phyloP scores from a whole-genome alignment of 768 basidiomycete species.

The Pleurotus pulmonarius region DNA sequence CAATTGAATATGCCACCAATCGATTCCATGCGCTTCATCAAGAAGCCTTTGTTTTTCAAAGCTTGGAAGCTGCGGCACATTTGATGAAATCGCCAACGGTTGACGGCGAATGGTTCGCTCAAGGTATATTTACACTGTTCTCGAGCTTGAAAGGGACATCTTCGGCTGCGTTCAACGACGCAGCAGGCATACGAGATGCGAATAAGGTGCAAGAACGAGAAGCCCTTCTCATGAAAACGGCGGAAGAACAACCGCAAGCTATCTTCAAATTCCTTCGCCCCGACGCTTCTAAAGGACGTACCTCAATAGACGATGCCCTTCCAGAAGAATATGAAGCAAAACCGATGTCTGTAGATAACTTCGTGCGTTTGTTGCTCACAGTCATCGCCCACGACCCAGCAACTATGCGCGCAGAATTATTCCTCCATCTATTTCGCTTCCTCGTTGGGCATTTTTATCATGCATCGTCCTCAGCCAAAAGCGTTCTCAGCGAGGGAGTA shows the following conservation, averaged over 20 bases:
- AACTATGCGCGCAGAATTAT: conserved; percentile 65
- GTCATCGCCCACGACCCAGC: conserved; percentile 75
- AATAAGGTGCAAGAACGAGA: conserved; percentile 68
- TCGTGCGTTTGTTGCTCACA: conserved; percentile 70
- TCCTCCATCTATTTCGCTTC: conserved; percentile 57
- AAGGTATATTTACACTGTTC: conserved; percentile 56
- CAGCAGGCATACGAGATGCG: conserved; percentile 62
- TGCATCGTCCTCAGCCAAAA: conserved; percentile 47
- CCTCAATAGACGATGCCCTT: conserved; percentile 34
- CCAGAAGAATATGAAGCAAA: conserved; percentile 60
- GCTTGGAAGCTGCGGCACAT: conserved; percentile 58
- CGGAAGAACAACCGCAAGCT: conserved; percentile 71
- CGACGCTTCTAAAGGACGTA: conserved; percentile 34
- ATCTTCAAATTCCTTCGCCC: conserved; percentile 55
- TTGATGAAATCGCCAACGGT: conserved; percentile 45
- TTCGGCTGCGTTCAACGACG: conserved; percentile 38
- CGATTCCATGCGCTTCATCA: conserved; percentile 74
- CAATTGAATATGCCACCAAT: conserved; percentile 68
- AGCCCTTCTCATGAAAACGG: conserved; percentile 62
- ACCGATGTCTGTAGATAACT: conserved; percentile 56
- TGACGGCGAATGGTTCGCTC: conserved; percentile 50
- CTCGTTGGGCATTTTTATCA: conserved; percentile 57
- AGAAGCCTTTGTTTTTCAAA: conserved; percentile 73
- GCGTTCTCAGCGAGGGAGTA: conserved; percentile 62
- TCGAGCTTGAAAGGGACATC: conserved; percentile 47